These are phyloP conservation scores for Claviceps spartinae DNA, from an alignment of 2,329 filamentous ascomycete species.

Conservation along the genomic window DNA sequence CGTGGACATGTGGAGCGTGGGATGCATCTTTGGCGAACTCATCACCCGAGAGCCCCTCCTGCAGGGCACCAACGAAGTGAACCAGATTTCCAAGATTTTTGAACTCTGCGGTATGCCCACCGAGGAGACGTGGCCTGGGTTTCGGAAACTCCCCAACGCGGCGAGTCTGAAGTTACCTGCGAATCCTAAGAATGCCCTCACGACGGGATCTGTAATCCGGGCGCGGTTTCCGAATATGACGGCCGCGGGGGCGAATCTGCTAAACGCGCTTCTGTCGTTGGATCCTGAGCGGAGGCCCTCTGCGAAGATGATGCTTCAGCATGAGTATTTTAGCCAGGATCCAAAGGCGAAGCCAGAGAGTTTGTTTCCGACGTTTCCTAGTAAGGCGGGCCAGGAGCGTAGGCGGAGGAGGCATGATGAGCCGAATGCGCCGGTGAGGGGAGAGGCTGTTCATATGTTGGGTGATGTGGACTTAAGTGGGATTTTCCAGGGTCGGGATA, in stretches of 20 bases:
- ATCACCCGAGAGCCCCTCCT: conserved; percentile 71
- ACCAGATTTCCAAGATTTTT: conserved; percentile 79
- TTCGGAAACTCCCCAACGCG: conserved; percentile 77
- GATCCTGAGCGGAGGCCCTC: conserved; percentile 60
- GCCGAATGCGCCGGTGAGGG: conserved; percentile 72
- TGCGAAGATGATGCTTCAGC: conserved; percentile 59
- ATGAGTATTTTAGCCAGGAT: conserved; percentile 79
- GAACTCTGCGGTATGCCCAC: conserved; percentile 77
- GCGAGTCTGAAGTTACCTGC: conserved; percentile 59
- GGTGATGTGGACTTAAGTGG: conserved; percentile 52
- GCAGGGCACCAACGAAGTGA: conserved; percentile 84
- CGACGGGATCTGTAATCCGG: conserved; percentile 45
- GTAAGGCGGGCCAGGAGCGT: conserved; percentile 84
- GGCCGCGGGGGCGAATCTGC: conserved; percentile 53
- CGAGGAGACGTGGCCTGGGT: conserved; percentile 71
- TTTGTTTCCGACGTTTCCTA: conserved; percentile 95
- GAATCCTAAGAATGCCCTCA: conserved; percentile 8
- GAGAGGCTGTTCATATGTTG: conserved; percentile 42
- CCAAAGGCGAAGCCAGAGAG: conserved; percentile 79
- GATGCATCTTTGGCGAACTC: conserved; percentile 90
- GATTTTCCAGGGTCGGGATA: conserved; percentile 54
- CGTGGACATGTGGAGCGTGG: conserved; percentile 91
- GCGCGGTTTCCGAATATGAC: conserved; percentile 74
- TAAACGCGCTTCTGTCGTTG: conserved; percentile 57
- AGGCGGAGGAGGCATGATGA: conserved; percentile 47